Evolutionary conservation across 225 moss, liverwort and hornwort species (phyloP), one percentile per base, ranked within the genome.

Genomic region (Physcomitrellopsis africana): DNA sequence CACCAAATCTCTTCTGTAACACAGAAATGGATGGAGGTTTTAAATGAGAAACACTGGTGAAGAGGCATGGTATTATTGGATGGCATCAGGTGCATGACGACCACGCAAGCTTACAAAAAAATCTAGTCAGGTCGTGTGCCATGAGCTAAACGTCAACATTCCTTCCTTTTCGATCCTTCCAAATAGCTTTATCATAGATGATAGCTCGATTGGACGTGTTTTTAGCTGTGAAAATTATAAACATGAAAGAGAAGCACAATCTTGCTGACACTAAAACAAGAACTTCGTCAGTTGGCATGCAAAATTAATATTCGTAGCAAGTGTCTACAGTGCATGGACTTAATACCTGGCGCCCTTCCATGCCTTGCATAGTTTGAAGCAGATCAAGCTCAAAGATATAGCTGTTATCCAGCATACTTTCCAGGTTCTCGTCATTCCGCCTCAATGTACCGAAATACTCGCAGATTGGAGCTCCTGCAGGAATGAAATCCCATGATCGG

Each of bases 401-500:
- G 72, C 82, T 83, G 52, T 90, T 90, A 69, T 90, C 90, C 16
- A 86, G 59, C 89, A 86, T 89, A 61, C 89, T 89, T 76, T 87
- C 90, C 66, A 87, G 68, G 66, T 81, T 79, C 63, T 76, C 87
- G 67, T 87, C 85, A 53, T 87, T 90, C 74, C 76, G 82, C 47
- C 86, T 82, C 61, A 90, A 67, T 15, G 79, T 77, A 64, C 90
- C 90, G 42, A 87, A 82, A 72, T 90, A 90, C 75, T 90, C 90
- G 79, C 87, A 90, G 13, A 90, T 87, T 45, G 87, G 87, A 73
- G 90, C 79, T 54, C 90, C 90, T 16, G 87, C 84, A 56, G 90
- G 90, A 81, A 90, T 90, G 43, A 82, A 90, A 61, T 90, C 90
- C 87, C 84, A 87, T 57, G 90, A 87, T 22, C 85, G 78, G 79